Evolutionary conservation across 495 filamentous ascomycete genomes (phyloP), one percentile per base, ranked within the genome.

Genomic region (Amniculicola lignicola): DNA sequence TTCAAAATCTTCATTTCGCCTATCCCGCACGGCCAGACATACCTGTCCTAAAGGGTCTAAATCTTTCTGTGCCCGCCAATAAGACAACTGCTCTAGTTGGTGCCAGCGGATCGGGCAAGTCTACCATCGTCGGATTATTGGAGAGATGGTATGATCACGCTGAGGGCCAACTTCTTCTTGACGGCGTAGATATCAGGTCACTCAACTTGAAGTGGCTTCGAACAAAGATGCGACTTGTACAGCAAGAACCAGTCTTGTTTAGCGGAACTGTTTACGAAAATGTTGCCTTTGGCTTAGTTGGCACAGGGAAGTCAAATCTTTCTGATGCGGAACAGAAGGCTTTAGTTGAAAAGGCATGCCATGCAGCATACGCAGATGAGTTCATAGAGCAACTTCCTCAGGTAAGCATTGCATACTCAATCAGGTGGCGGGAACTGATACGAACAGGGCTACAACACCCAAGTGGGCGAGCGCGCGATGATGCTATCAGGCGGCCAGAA

Each of bases 381-480:
- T 97, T 97, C 66, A 83, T 98, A 61, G 79, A 72, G 11, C 71
- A 73, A 14, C 74, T 98, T 3, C 54, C 54, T 27, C 29, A 57
- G 37, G 54, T 57, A 46, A 40, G 16, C 37, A 40, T 33, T 7
- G 9, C 7, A 33, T 9, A n/a, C 29, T 33, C 9, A 43, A 1
- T 1, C 15, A 16, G 4, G 10, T n/a, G 29, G 19, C n/a, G 46
- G 3, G 25, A 22, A 18, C 43, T 56, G 7, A 48, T 16, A 38
- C 6, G 90, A 90, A 0, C 87, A 97, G 69, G 86, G 86, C 1
- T 96, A 96, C 65, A 83, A 96, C 62, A 97, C 92, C 0, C 88
- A 95, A 60, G 91, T 98, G 47, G 93, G 93, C 51, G 92, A 97
- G 70, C 86, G 92, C 39, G 93, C 92, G 14, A 95, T 95, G 71